Percentiles rank a stretch among this genome's conserved stretches.
phyloP scores from a whole-genome alignment of 805 yeast genomes.

The Isabelozyma gotoi region DNA sequence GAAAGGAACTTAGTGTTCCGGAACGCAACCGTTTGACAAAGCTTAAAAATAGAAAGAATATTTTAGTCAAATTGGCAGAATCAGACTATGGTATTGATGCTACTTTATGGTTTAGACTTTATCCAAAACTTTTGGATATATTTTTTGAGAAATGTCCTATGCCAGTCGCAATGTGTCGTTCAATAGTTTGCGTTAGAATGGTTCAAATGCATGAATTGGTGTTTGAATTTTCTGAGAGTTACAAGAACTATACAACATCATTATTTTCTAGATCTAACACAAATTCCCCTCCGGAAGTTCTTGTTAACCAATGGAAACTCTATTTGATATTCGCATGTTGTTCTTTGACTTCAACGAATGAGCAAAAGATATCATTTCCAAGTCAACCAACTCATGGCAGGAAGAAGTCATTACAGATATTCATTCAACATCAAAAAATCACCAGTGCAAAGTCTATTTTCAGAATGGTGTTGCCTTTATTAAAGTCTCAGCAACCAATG shows the following conservation, averaged over 20 bases:
- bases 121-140: constrained; percentile 69
- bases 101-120: constrained; percentile 91
- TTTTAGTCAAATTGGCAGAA: constrained; percentile 77
- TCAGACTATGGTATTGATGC: constrained; percentile 94
- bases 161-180: constrained; percentile 89
- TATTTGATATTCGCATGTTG: constrained; percentile 90
- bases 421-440: constrained; percentile 87
- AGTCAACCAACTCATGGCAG: constrained; percentile 60
- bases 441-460: constrained; percentile 91
- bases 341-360: constrained; percentile 84
- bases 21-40: constrained; percentile 73
- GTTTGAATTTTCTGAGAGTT: constrained; percentile 51
- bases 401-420: constrained; percentile 74
- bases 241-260: constrained; percentile 34
- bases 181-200: constrained; percentile 83
- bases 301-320: constrained; percentile 85
- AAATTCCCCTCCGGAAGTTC: constrained; percentile 58
- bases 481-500: constrained; percentile 65
- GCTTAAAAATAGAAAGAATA: constrained; percentile 61
- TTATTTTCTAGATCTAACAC: constrained; percentile 27
- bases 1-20: constrained; percentile 62
- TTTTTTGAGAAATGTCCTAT: constrained; percentile 84
- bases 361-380: constrained; percentile 66
- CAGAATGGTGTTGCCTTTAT: constrained; percentile 79
- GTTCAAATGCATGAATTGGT: constrained; percentile 81